Evolutionary conservation across 2,329 filamentous ascomycete genomes (phyloP), one percentile per base, ranked within the genome.

Genomic region (Venturia oleaginea): DNA sequence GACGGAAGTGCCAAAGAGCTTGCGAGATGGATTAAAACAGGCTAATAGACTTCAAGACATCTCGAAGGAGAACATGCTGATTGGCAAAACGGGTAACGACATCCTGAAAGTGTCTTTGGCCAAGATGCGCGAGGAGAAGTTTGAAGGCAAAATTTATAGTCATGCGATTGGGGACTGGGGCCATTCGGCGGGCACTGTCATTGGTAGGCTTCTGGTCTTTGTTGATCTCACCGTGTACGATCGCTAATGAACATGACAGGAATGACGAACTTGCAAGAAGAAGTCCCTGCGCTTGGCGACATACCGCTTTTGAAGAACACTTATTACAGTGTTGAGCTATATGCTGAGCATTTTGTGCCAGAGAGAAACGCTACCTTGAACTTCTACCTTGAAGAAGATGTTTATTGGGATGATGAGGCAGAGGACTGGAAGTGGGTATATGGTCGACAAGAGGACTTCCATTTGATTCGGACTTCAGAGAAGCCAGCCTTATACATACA

Each of bases 341-440:
- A 54, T 17, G 48, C 48, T 15, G 48, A 54, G 19, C 48, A 54
- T 54, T 54, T 54, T 19, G 48, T 54, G 48, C 48, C 48, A 32
- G 48, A 54, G 17, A 54, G 48, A 32, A 54, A 54, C 48, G 48
- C 48, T 2, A 54, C 48, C 24, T 17, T 54, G 48, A 54, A 54
- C 48, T 54, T 54, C 15, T 57, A 30, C 51, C 51, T 57, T 5
- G 51, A 57, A 34, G 51, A 57, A 57, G 51, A 57, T 17, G 30
- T 57, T n/a, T 34, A 57, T 34, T 57, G 51, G 51, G 51, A 57
- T 22, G 51, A 57, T 19, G 51, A 34, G 15, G 19, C 27, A 1
- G 51, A 57, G 30, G 30, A 57, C 15, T 57, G 51, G 51, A n/a
- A 34, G 8, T 57, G 51, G 51, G 51, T 57, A 15, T 34, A 57